A percentile compares a stretch with the other conserved stretches of the same genome.
Conservation (phyloP, 768 basidiomycete genomes). For the Boletellus sp. region DNA sequence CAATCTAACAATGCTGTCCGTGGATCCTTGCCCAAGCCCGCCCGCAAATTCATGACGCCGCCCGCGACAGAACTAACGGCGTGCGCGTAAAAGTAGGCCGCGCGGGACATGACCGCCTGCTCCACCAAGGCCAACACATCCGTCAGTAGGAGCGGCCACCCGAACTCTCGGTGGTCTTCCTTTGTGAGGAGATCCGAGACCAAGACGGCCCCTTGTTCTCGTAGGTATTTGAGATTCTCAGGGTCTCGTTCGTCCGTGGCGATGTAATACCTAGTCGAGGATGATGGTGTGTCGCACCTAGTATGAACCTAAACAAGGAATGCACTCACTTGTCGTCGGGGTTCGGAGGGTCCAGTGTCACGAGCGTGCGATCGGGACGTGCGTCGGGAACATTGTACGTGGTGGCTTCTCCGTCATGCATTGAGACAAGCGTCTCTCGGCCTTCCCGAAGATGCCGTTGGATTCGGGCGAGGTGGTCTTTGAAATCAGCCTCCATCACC, state of each 20-base stretch:
- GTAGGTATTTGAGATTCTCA: constrained; percentile 29
- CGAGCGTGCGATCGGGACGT: constrained; percentile 13
- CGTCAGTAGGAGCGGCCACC: constrained; percentile 42
- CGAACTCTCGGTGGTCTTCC: constrained; percentile 37
- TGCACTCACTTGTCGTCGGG: constrained; percentile 19
- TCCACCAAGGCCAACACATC: constrained; percentile 43
- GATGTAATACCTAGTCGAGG: constrained; percentile 28
- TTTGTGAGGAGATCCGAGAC: constrained; percentile 40
- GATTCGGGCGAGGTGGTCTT: constrained; percentile 33
- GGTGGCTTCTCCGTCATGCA: constrained; percentile 17
- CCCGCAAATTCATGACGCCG: constrained; percentile 41
- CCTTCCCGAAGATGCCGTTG: constrained; percentile 21
- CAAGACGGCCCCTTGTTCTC: constrained; percentile 36
- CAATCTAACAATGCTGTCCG: constrained; percentile 38
- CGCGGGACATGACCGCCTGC: constrained; percentile 36
- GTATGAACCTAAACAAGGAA: background rate
- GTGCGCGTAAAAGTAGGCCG: constrained; percentile 42
- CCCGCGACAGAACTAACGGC: constrained; percentile 39
- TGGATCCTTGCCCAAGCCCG: constrained; percentile 37
- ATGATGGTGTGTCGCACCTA: background rate
- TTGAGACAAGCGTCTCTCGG: constrained; percentile 13
- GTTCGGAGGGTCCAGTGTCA: constrained; percentile 25
- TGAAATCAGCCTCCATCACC: constrained; percentile 32
- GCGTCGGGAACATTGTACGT: constrained; percentile 23
- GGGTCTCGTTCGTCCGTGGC: constrained; percentile 44